These are phyloP conservation scores for Elongisporangium senticosum DNA, from an alignment of 352 stramenopile genomes.

Conservation along the genomic window DNA sequence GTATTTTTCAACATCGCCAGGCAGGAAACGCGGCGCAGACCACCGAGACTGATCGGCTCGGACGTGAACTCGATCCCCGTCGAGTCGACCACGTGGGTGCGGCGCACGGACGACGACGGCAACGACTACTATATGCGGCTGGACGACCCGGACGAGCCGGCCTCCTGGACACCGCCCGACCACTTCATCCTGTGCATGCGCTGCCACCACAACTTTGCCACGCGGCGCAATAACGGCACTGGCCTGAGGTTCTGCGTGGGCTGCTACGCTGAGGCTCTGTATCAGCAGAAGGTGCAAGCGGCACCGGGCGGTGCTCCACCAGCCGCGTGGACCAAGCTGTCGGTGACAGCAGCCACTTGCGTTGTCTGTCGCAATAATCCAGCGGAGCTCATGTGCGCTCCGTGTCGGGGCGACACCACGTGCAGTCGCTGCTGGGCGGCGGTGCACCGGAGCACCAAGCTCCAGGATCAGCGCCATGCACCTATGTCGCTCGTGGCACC, in stretches of 20 bases:
- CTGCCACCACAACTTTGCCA: slow-evolving; percentile 52
- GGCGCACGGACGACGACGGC: slow-evolving; percentile 36
- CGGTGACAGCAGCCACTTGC: slow-evolving; percentile 45
- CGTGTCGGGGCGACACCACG: slow-evolving; percentile 45
- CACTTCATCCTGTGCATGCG: slow-evolving; percentile 50
- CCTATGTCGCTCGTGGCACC: neutral
- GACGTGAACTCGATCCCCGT: slow-evolving; percentile 41
- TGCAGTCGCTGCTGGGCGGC: slow-evolving; percentile 43
- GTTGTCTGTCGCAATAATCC: slow-evolving; percentile 46
- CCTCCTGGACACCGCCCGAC: slow-evolving; percentile 35
- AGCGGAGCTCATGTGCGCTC: slow-evolving; percentile 41
- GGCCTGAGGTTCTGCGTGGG: slow-evolving; percentile 50
- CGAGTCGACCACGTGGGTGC: slow-evolving; percentile 64
- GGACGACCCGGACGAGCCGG: slow-evolving; percentile 20
- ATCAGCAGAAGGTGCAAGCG: slow-evolving; percentile 4
- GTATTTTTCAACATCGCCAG: slow-evolving; percentile 61
- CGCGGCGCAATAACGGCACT: slow-evolving; percentile 34
- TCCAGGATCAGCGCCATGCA: neutral
- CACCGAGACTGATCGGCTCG: slow-evolving; percentile 40
- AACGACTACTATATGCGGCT: slow-evolving; percentile 46
- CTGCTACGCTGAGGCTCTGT: slow-evolving; percentile 41
- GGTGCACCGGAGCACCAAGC: slow-evolving; percentile 21
- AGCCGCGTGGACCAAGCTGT: slow-evolving; percentile 50
- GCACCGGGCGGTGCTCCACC: slow-evolving; percentile 4
- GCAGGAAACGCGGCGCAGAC: slow-evolving; percentile 27